Base-by-base conservation (phyloP, 495 filamentous ascomycete species). In the Polyplosphaeria fusca region DNA sequence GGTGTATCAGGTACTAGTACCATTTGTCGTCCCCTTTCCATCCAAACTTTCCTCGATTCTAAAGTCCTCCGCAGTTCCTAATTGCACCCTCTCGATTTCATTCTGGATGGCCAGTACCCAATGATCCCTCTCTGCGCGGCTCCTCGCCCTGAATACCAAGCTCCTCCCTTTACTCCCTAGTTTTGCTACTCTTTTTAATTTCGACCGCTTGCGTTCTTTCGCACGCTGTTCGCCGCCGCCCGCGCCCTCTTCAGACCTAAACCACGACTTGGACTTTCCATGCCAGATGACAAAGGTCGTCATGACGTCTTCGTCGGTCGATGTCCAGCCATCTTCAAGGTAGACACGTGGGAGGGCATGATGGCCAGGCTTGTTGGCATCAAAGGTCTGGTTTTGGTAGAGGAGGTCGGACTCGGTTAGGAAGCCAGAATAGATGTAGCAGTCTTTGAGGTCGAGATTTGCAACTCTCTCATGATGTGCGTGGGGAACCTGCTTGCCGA, bases 241-340 rank as follows among this genome's bases (percentile, higher is more conserved):
- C 1, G 71, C 74, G 2, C 68, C 68, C 55, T 82, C 76, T 20
- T 73, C 71, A 1, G 74, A 73, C 35, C 81, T 76, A 66, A 88
- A 87, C 32, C 80, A 74, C 20, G 73, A 78, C 65, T 81, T 84
- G 41, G 70, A 73, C 58, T 76, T 74, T 11, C 81, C 82, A 58
- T 86, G 82, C 86, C 86, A 89, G 7, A 89, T 69, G 7, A 88
- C 85, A 62, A 89, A 89, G 23, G 80, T 84, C 12, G 82, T 86
- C 68, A 84, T 84, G 0, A 82, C 78, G 60, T 88, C 86, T 61
- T 87, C 84, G 60, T 89, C 86, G 5, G 73, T 78, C 18, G 77
- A 82, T 13, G 83, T 88, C 77, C 81, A 86, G 4, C 76, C 74
- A 56, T 88, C 82, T 28, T 82, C 76, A 26, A 81, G 76, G 55